These are phyloP conservation scores for Pythium graminicola DNA, from an alignment of 352 stramenopile genomes.

Conservation along the genomic window DNA sequence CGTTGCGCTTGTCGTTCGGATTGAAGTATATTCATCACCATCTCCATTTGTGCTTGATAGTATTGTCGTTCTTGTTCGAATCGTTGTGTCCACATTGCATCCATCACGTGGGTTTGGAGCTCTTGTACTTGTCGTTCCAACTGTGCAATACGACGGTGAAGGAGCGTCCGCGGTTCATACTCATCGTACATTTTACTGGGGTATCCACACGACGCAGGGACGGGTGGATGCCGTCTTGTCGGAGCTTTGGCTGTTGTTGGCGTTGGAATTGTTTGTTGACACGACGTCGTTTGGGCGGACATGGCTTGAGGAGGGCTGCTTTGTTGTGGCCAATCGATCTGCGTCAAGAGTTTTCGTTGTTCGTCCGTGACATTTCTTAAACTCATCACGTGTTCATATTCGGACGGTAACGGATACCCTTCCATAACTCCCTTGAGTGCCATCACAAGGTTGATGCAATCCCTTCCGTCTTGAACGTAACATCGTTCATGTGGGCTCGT, in stretches of 20 bases:
- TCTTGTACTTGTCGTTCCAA: not conserved
- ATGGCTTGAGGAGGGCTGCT: too few species aligned
- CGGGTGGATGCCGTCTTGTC: too few species aligned
- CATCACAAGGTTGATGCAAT: not conserved
- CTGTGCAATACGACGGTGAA: not conserved
- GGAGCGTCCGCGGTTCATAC: too few species aligned
- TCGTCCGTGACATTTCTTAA: not conserved
- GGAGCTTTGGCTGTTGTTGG: too few species aligned
- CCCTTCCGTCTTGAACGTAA: too few species aligned
- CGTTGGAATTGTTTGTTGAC: too few species aligned
- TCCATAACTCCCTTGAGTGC: not conserved
- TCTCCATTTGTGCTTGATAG: conserved; percentile 1
- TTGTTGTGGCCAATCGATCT: not conserved
- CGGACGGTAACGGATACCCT: not conserved
- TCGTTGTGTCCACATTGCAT: conserved; percentile 2
- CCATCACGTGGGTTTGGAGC: not conserved
- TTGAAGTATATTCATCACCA: not conserved
- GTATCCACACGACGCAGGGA: too few species aligned
- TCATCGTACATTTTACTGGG: too few species aligned
- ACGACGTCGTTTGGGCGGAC: too few species aligned
- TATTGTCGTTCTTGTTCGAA: conserved; percentile 4
- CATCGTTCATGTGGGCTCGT: too few species aligned
- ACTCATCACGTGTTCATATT: not conserved
- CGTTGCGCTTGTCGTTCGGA: conserved; percentile 10
- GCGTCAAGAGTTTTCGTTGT: not conserved